Evolutionary conservation across 495 filamentous ascomycete genomes (phyloP), one percentile per base, ranked within the genome.

Genomic region (Clohesyomyces aquaticus): DNA sequence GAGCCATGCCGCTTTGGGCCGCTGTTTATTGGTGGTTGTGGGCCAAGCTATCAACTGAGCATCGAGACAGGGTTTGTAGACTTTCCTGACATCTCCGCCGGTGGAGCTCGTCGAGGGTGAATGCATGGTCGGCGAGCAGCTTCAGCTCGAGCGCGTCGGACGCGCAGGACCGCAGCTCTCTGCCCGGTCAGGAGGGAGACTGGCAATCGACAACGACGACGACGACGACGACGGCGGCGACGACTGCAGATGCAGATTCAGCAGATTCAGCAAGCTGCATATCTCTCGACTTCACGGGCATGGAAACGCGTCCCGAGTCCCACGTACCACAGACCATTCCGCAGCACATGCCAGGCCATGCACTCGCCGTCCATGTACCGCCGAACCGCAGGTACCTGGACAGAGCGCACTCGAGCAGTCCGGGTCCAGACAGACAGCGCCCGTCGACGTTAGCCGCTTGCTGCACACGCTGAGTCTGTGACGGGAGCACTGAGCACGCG

Each of bases 1-100:
- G 21, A 57, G 51, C 60, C 48, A 47, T 56, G 26, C 60, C 52
- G 28, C 41, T 63, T 56, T 27, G 48, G 60, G 60, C 1, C 6
- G 51, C 27, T 51, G 27, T 4, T 38, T 62, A 62, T 62, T 62
- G 59, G 58, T 49, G 43, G 47, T 22, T 11, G 38, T n/a, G 38
- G 25, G 38, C 38, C 47, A 43, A 49, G 18, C 2, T 23, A 25
- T 19, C 19, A 18, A 52, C 47, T 35, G 47, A 26, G 18, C 45
- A 23, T 52, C 46, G 57, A 16, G 55, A 43, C 42, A 22, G 21
- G 21, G 32, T 35, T 19, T 16, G n/a, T n/a, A n/a, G n/a, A n/a
- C n/a, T n/a, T n/a, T n/a, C n/a, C 16, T 35, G 51, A 38, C 8
- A 4, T 27, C 27, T 16, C 23, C 3, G 27, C 4, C 4, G 54